Conservation (phyloP, 2,329 filamentous ascomycete genomes). For the Leptographium wingfieldii region DNA sequence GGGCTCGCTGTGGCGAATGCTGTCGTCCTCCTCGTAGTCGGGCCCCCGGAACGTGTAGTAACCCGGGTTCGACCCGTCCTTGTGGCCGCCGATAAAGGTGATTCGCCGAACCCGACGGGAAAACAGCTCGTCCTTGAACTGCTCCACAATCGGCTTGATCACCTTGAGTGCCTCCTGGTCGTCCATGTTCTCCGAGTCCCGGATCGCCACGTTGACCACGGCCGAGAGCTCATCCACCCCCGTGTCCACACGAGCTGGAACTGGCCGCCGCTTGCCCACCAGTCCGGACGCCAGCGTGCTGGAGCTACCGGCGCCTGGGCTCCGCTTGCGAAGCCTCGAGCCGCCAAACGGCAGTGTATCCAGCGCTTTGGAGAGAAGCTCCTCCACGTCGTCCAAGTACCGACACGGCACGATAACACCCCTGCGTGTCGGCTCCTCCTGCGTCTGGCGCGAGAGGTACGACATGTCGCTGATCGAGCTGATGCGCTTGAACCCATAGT, state of each 20-base stretch:
- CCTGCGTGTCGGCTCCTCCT: slow-evolving; percentile 70
- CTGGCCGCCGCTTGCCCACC: slow-evolving; percentile 56
- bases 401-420: slow-evolving; percentile 89
- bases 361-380: slow-evolving; percentile 69
- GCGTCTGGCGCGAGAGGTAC: slow-evolving; percentile 62
- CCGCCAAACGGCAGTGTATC: slow-evolving; percentile 56
- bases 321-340: slow-evolving; percentile 40
- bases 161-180: slow-evolving; percentile 70
- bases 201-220: slow-evolving; percentile 84
- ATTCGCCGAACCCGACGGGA: slow-evolving; percentile 74
- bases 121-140: slow-evolving; percentile 73
- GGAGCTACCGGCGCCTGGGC: slow-evolving; percentile 32
- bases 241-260: slow-evolving; percentile 38
- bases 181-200: slow-evolving; percentile 71
- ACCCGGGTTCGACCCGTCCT: slow-evolving; percentile 84
- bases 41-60: slow-evolving; percentile 99
- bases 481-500: slow-evolving; percentile 62
- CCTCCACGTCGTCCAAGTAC: slow-evolving; percentile 89
- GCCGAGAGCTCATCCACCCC: slow-evolving; percentile 67
- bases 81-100: slow-evolving; percentile 92
- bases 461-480: slow-evolving; percentile 96
- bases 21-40: slow-evolving; percentile 77
- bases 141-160: slow-evolving; percentile 62
- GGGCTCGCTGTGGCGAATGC: slow-evolving; percentile 93
- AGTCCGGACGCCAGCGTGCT: slow-evolving; percentile 52